Conservation (phyloP, 495 filamentous ascomycete genomes). For the Neurospora sp. region DNA sequence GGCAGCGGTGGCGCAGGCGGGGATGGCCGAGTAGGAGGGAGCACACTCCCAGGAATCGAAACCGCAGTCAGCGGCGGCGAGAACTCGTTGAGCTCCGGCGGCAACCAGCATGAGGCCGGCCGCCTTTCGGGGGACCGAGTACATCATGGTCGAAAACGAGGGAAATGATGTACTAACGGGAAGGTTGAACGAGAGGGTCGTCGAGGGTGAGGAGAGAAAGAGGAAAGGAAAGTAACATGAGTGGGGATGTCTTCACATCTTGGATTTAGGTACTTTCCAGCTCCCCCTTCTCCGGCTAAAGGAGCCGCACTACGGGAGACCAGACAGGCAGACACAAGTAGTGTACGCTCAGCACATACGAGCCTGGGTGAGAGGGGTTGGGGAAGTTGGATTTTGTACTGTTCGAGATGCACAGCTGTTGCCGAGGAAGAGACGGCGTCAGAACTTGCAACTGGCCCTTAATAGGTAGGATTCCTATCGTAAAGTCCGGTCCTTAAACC, state of each 20-base stretch:
- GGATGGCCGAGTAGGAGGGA: neutral
- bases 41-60: neutral
- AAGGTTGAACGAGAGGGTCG: neutral
- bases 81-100: neutral
- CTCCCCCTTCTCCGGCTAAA: neutral
- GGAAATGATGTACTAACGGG: neutral
- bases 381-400: neutral
- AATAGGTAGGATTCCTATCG: too few relatives aligned
- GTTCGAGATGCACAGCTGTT: neutral
- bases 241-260: neutral
- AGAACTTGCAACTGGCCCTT: too few relatives aligned
- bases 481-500: too few relatives aligned
- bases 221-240: neutral
- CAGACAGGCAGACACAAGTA: too few relatives aligned
- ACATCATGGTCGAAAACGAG: neutral
- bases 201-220: neutral
- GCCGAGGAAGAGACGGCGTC: neutral
- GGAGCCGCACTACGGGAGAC: neutral
- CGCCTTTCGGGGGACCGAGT: neutral
- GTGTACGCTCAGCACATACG: neutral
- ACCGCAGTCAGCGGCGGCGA: neutral
- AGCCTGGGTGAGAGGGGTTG: neutral
- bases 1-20: constrained; percentile 2
- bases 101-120: neutral
- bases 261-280: neutral